These are phyloP conservation scores for Quercus engelmannii DNA, from an alignment of 306 rosid genomes.

Conservation along the genomic window DNA sequence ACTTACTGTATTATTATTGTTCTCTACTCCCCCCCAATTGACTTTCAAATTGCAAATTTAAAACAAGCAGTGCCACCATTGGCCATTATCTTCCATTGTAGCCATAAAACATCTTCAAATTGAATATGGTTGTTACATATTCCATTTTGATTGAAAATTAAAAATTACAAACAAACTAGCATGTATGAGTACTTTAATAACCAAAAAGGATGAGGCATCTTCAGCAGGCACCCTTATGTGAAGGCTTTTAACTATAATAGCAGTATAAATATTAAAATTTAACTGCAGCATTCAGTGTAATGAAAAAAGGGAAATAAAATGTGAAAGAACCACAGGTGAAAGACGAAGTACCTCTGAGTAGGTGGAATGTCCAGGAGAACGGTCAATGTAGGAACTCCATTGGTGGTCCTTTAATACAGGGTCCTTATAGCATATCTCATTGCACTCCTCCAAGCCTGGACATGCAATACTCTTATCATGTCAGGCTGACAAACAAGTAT, in stretches of 20 bases:
- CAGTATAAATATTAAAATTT: background rate
- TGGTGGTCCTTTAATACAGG: conserved; percentile 86
- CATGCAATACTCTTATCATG: conserved; percentile 9
- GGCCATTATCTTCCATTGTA: no score
- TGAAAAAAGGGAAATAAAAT: background rate
- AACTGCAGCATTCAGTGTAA: background rate
- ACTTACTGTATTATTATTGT: background rate
- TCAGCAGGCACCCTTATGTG: background rate
- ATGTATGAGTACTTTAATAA: background rate
- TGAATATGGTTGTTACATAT: no score
- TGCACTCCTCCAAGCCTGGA: conserved; percentile 74
- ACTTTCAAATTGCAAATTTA: background rate
- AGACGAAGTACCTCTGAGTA: conserved; percentile 61
- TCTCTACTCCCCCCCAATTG: background rate
- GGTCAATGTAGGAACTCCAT: conserved; percentile 95
- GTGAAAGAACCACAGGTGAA: background rate
- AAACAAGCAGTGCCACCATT: background rate
- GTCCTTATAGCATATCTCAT: conserved; percentile 84
- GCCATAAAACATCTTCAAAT: no score
- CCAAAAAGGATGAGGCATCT: background rate
- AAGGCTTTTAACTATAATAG: background rate
- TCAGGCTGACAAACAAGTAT: background rate
- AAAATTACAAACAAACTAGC: background rate
- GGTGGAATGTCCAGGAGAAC: conserved; percentile 80
- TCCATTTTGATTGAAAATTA: no score